phyloP scores from a whole-genome alignment of 768 basidiomycete species.

The Russula virescens region DNA sequence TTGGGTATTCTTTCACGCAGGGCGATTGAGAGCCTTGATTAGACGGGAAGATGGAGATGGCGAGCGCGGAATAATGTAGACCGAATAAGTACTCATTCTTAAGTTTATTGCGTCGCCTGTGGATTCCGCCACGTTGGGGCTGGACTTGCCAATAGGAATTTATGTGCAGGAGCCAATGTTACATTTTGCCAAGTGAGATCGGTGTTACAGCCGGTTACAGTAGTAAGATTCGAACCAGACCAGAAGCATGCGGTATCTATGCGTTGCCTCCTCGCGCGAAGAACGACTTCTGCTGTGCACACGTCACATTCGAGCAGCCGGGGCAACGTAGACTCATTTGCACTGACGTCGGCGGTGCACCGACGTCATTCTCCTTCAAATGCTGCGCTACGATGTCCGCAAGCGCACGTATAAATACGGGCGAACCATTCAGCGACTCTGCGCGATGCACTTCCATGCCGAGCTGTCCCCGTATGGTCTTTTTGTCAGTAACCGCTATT shows the following conservation, averaged over 20 bases:
- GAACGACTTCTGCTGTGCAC: constrained; percentile 84
- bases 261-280: constrained; percentile 69
- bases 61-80: neutral
- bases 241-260: neutral
- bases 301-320: constrained; percentile 86
- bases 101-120: neutral
- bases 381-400: constrained; percentile 88
- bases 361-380: constrained; percentile 54
- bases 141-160: neutral
- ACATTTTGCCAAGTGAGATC: neutral
- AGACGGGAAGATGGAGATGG: neutral
- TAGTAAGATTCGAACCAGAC: neutral
- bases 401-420: constrained; percentile 90
- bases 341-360: constrained; percentile 61
- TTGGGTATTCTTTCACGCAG: neutral
- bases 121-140: neutral
- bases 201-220: neutral
- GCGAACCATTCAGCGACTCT: constrained; percentile 90
- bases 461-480: constrained; percentile 43
- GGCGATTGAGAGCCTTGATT: constrained; percentile 1
- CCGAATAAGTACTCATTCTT: neutral
- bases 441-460: constrained; percentile 88
- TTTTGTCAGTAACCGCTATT: neutral
- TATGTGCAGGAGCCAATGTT: neutral
- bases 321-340: constrained; percentile 90